Evolutionary conservation across 768 basidiomycete genomes (phyloP), one percentile per base, ranked within the genome.

Genomic region (Leccinum obscurum): DNA sequence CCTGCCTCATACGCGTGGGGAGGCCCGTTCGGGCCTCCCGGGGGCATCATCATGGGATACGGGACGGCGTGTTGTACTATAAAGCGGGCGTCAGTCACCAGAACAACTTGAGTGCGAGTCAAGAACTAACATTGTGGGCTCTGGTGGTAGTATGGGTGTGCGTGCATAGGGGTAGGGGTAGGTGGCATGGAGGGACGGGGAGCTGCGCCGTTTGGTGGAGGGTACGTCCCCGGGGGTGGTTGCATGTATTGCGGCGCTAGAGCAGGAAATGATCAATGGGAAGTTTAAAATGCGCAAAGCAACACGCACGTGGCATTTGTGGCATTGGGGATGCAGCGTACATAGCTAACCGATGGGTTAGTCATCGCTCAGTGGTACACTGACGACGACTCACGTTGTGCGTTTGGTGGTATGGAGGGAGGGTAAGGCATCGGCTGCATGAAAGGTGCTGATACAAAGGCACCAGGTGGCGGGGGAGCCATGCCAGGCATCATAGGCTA

Each of bases 111-210:
- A 20, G 15, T 22, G 10, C 3, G 55, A 66, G 58, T 75, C 52
- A 14, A 52, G 34, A 34, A 70, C 82, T 51, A 81, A 94, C 92
- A 76, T 77, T 94, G 92, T 59, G 92, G 92, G 71, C 91, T 93
- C 70, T 92, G 92, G 69, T 92, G 90, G 70, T 93, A 93, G 74
- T 92, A 93, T 73, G 89, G 83, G 66, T 93, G 91, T 28, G 93
- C 88, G 70, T 93, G 92, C 46, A 88, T 81, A 14, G 90, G 92
- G 63, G 93, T 91, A 3, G 93, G 92, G 9, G 92, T 93, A 9
- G 92, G 90, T n/a, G 92, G 92, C 89, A 93, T 92, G 15, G 92
- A 92, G 26, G 89, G 92, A 62, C 92, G 84, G 17, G 87, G 90
- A 41, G 83, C 90, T 34, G 84, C 84, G 51, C 89, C 89, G 66